Conservation (phyloP, 1,284 basidiomycete genomes). For the Fomes fomentarius region DNA sequence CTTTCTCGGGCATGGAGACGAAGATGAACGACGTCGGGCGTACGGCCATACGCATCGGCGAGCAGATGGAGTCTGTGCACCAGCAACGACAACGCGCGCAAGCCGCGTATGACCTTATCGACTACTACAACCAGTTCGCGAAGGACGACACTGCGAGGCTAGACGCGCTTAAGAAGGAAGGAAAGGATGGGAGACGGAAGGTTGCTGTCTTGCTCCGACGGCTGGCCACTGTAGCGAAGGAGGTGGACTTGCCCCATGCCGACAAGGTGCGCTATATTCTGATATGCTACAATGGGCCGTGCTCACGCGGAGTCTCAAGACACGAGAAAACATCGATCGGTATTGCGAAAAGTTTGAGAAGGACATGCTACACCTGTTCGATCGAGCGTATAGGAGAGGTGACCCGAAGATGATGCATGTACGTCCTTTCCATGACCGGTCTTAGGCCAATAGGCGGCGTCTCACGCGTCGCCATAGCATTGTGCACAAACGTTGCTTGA, state of each 20-base stretch:
- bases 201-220: conserved; percentile 91
- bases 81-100: conserved; percentile 92
- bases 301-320: conserved; percentile 43
- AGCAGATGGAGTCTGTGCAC: conserved; percentile 96
- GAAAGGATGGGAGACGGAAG: conserved; percentile 84
- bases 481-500: conserved; percentile 96
- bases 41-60: conserved; percentile 94
- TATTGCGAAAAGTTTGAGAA: conserved; percentile 99
- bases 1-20: conserved; percentile 84
- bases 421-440: conserved; percentile 7
- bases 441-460: too few relatives aligned
- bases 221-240: conserved; percentile 87
- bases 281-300: too few relatives aligned
- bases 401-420: conserved; percentile 99
- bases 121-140: conserved; percentile 93
- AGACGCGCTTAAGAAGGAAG: conserved; percentile 84
- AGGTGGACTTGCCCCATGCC: conserved; percentile 84
- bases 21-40: conserved; percentile 94
- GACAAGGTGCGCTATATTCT: conserved; percentile 60
- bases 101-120: conserved; percentile 93
- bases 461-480: conserved; percentile 60
- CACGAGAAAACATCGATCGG: conserved; percentile 86
- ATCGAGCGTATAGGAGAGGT: conserved; percentile 92
- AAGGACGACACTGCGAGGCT: conserved; percentile 82
- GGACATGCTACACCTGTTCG: conserved; percentile 96